phyloP scores from a whole-genome alignment of 2,329 filamentous ascomycete genomes.

The Sarocladiaceae sp. region DNA sequence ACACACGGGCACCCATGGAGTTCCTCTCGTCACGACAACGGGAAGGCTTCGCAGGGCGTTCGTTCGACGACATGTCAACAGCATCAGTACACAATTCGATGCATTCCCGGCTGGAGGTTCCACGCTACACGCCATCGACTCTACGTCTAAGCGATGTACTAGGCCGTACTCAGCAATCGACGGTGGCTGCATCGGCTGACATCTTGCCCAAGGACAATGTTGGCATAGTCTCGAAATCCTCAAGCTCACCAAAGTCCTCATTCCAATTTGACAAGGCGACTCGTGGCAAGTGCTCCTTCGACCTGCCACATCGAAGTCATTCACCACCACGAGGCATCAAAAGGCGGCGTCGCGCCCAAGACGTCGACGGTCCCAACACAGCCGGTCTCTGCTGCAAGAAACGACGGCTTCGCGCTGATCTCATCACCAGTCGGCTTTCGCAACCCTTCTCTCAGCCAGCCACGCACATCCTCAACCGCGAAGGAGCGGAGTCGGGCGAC shows the following conservation, averaged over 20 bases:
- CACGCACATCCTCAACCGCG: slow-evolving; percentile 64
- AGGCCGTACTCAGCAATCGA: not conserved
- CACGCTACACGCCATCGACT: not conserved
- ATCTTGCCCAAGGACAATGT: not conserved
- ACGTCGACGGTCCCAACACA: slow-evolving; percentile 56
- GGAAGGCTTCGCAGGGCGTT: not conserved
- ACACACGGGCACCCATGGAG: not conserved
- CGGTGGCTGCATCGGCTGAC: not conserved
- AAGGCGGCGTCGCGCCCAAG: slow-evolving; percentile 46
- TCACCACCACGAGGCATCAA: slow-evolving; percentile 29
- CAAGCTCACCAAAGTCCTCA: too few species aligned
- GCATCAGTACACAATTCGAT: not conserved
- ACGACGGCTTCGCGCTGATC: slow-evolving; percentile 55
- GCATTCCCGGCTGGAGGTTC: not conserved
- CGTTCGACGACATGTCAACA: not conserved
- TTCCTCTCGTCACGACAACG: not conserved
- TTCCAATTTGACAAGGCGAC: not conserved
- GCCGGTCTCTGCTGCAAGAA: slow-evolving; percentile 57
- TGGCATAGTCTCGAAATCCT: not conserved
- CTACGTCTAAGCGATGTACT: not conserved
- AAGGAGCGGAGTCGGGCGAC: slow-evolving; percentile 39
- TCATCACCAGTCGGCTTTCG: slow-evolving; percentile 68
- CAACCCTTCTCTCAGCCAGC: slow-evolving; percentile 65
- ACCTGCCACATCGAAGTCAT: not conserved
- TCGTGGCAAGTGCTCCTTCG: not conserved